Evolutionary conservation across 192 early-diverging fungal genomes (phyloP).

Genomic region (Coemansia sp.): DNA sequence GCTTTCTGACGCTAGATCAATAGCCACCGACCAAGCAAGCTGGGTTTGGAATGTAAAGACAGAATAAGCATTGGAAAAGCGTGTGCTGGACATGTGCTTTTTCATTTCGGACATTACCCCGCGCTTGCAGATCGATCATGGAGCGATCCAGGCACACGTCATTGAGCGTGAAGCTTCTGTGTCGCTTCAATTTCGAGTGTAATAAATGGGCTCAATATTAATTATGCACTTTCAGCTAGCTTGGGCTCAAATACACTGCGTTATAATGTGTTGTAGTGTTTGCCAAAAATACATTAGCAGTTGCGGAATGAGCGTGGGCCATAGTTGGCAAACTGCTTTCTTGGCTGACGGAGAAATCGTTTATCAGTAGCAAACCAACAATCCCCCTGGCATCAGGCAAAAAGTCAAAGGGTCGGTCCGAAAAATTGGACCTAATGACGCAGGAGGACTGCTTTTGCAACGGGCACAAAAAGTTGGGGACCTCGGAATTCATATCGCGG

Average conservation of each 20-base stretch:
- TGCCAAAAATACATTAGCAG: too few relatives aligned
- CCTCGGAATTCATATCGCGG: conserved; percentile 7
- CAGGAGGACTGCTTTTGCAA: not conserved
- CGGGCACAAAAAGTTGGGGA: not conserved
- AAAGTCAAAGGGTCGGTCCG: too few relatives aligned
- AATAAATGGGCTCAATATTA: not conserved
- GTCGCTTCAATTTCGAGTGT: not conserved
- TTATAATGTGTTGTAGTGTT: not conserved
- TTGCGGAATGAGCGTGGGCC: too few relatives aligned
- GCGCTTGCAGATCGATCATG: conserved; percentile 1
- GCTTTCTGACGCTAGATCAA: not conserved
- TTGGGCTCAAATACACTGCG: too few relatives aligned
- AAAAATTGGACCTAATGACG: not conserved
- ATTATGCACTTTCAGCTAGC: not conserved
- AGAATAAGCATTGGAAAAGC: not conserved
- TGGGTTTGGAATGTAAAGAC: not conserved
- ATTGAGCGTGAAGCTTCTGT: not conserved
- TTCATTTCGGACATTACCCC: conserved; percentile 2
- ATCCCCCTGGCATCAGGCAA: too few relatives aligned
- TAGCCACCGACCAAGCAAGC: not conserved
- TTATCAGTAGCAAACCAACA: too few relatives aligned
- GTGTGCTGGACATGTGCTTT: conserved; percentile 3
- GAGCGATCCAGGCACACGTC: conserved; percentile 7
- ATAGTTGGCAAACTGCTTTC: too few relatives aligned
- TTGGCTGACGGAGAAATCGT: too few relatives aligned